These are phyloP conservation scores for Craspedostauros australis DNA, from an alignment of 108 stramenopile species.

Conservation along the genomic window DNA sequence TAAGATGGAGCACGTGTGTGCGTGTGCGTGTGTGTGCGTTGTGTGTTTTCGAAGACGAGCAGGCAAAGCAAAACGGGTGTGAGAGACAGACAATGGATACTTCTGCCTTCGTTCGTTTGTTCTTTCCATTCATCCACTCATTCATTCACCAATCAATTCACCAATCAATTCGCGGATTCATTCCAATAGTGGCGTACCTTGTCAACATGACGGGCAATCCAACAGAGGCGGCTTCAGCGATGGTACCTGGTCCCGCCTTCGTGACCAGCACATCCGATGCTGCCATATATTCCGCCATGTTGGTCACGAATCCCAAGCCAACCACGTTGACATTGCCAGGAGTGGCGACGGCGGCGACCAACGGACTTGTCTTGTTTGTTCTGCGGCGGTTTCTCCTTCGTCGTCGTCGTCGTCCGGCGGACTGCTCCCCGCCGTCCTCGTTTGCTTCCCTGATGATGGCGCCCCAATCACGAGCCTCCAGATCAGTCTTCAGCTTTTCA, in stretches of 20 bases:
- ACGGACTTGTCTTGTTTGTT: slow-evolving; percentile 1
- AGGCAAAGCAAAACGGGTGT: too few relatives aligned
- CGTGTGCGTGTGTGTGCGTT: too few relatives aligned
- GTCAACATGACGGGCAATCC: slow-evolving; percentile 91
- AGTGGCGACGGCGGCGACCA: slow-evolving; percentile 10
- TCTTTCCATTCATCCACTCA: too few relatives aligned
- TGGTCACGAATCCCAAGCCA: slow-evolving; percentile 86
- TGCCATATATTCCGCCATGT: slow-evolving; percentile 95
- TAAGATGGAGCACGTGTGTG: too few relatives aligned
- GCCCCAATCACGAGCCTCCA: slow-evolving; percentile 69
- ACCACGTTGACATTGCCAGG: slow-evolving; percentile 69
- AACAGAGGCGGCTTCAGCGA: slow-evolving; percentile 91
- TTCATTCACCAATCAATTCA: too few relatives aligned
- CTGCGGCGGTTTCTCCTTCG: slow-evolving; percentile 1
- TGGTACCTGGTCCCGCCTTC: slow-evolving; percentile 97
- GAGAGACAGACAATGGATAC: too few relatives aligned
- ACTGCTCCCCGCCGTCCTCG: background rate
- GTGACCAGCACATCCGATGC: slow-evolving; percentile 89
- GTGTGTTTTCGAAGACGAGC: too few relatives aligned
- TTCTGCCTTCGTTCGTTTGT: too few relatives aligned
- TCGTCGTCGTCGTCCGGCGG: background rate
- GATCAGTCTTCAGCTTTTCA: slow-evolving; percentile 50
- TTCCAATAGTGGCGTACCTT: too few relatives aligned
- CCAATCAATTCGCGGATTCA: too few relatives aligned
- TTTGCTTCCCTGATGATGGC: slow-evolving; percentile 11